Base-by-base conservation (phyloP, 148 eudicot genomes). In the Agrostemma githago region DNA sequence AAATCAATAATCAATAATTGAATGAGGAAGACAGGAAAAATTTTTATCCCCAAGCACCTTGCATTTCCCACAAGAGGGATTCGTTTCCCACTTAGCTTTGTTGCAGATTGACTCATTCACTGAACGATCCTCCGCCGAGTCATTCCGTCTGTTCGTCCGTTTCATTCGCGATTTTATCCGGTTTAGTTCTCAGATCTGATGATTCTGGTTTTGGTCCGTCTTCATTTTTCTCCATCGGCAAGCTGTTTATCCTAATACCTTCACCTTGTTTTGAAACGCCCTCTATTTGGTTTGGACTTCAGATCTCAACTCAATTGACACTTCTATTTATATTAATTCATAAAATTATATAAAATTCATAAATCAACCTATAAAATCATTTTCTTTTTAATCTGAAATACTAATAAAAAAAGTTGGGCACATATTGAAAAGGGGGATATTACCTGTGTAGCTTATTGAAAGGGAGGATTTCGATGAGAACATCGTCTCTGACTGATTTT, bases 61-160 rank as follows among this genome's bases (percentile, higher is more conserved):
- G 0, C 34, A 26, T 26, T 26, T 0, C 34, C 34, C 34, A 26
- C 34, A 26, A 26, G 1, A 26, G 34, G 73, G 74, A 51, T 40
- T 76, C 70, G 71, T 53, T 43, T 62, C 78, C 0, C 15, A 14
- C 2, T 53, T 74, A 61, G 39, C 53, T 20, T 58, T 75, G 61
- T 84, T 40, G 71, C 79, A 66, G 77, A 74, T 84, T 15, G 87
- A 84, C 83, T 84, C 87, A 81, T 84, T 77, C 70, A 72, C 80
- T 9, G 87, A 85, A 26, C 77, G 83, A 77, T 79, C 68, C 73
- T 80, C 85, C 10, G 65, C 83, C 76, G 78, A 76, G 62, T 77
- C 79, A 6, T 26, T 26, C 44, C 78, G 51, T 67, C 65, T 6
- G 63, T 60, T 75, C 70, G 44, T 75, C 80, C 78, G 63, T 75